These are phyloP conservation scores for Chrysopogon serrulatus DNA, from an alignment of 176 grass and related monocot species.

Conservation along the genomic window DNA sequence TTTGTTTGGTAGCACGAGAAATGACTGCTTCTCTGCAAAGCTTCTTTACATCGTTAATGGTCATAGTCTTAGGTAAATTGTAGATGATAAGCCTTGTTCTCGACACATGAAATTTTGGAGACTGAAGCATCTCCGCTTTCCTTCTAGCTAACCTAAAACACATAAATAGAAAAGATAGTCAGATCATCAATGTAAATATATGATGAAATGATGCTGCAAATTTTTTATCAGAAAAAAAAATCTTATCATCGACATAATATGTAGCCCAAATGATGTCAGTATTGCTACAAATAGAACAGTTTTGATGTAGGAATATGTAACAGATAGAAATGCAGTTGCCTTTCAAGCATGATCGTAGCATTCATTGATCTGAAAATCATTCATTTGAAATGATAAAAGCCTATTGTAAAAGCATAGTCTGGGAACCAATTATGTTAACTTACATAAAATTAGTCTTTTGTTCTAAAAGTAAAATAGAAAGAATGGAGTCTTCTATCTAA, in stretches of 20 bases:
- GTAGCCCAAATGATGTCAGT: not conserved
- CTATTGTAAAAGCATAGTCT: not conserved
- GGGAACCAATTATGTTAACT: not conserved
- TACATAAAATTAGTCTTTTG: not conserved
- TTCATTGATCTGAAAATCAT: not conserved
- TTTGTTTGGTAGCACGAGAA: slow-evolving; percentile 82
- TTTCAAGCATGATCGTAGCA: slow-evolving; percentile 11
- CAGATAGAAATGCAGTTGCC: not conserved
- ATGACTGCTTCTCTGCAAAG: slow-evolving; percentile 86
- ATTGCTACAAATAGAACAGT: not conserved
- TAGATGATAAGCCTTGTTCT: slow-evolving; percentile 93
- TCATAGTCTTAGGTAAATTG: slow-evolving; percentile 95
- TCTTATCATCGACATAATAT: not conserved
- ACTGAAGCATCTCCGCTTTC: slow-evolving; percentile 84
- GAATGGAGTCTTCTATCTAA: not conserved
- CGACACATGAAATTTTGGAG: slow-evolving; percentile 97
- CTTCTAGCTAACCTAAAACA: slow-evolving; percentile 66
- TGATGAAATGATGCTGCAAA: not conserved
- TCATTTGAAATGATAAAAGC: not conserved
- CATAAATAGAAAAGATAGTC: not conserved
- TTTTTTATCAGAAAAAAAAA: not conserved
- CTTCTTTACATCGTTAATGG: slow-evolving; percentile 83
- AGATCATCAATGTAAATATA: not conserved
- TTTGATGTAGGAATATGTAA: slow-evolving; percentile 1
- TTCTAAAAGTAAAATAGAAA: not conserved